A percentile compares a stretch with the other conserved stretches of the same genome.
phyloP scores from a whole-genome alignment of 495 filamentous ascomycete species.

The Sordaria brevicollis region DNA sequence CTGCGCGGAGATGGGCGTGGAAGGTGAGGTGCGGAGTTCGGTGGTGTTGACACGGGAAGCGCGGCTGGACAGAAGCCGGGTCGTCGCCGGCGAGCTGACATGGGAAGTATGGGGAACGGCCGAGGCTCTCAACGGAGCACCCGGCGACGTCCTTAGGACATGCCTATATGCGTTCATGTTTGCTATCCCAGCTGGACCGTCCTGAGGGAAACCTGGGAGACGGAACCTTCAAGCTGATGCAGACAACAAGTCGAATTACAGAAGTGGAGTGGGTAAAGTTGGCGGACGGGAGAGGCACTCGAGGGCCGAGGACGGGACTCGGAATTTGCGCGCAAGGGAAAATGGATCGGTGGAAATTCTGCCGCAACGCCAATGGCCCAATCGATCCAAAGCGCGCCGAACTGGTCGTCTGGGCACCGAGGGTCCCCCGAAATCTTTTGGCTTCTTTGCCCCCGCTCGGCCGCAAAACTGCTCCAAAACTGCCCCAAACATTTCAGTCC shows the following conservation, averaged over 20 bases:
- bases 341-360: slow-evolving; percentile 3
- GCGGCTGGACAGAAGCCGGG: slow-evolving; percentile 43
- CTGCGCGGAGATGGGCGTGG: slow-evolving; percentile 15
- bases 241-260: background rate
- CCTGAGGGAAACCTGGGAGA: slow-evolving; percentile 5
- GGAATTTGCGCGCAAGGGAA: slow-evolving; percentile 3
- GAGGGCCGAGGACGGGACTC: background rate
- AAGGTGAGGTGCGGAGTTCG: slow-evolving; percentile 12
- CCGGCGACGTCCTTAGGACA: slow-evolving; percentile 28
- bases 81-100: slow-evolving; percentile 46
- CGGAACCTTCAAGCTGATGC: slow-evolving; percentile 7
- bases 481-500: background rate
- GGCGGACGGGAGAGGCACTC: background rate
- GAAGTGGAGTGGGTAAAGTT: background rate
- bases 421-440: background rate
- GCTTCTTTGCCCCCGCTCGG: background rate
- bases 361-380: background rate
- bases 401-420: background rate
- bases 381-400: background rate
- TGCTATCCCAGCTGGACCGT: slow-evolving; percentile 6
- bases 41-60: slow-evolving; percentile 10
- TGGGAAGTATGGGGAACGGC: slow-evolving; percentile 30
- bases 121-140: slow-evolving; percentile 26
- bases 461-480: background rate
- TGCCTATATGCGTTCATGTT: slow-evolving; percentile 40